phyloP scores from a whole-genome alignment of 805 yeast species.

The Starmerella davenportii region DNA sequence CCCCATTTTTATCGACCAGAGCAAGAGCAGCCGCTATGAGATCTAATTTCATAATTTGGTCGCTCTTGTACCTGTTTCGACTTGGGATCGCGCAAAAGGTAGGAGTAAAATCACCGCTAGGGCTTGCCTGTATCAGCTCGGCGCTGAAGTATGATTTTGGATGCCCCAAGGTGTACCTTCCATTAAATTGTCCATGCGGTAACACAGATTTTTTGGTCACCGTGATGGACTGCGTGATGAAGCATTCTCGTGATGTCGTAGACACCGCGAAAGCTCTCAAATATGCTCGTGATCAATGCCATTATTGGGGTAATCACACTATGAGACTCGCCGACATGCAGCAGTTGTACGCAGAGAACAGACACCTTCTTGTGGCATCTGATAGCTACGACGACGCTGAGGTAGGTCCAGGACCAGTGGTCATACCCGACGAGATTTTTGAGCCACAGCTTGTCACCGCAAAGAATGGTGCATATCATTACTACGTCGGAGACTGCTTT shows the following conservation, averaged over 20 bases:
- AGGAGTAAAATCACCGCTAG: slow-evolving; percentile 20
- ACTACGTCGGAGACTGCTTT: slow-evolving; percentile 18
- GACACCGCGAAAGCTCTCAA: slow-evolving; percentile 17
- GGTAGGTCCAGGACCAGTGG: slow-evolving; percentile 10
- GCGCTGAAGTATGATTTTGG: slow-evolving; percentile 21
- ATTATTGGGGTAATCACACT: slow-evolving; percentile 18
- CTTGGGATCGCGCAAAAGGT: slow-evolving; percentile 17
- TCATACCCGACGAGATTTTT: slow-evolving; percentile 9
- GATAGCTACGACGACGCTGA: slow-evolving; percentile 3
- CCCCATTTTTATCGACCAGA: no score
- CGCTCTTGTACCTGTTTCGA: neutral
- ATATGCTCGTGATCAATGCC: slow-evolving; percentile 19
- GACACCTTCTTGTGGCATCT: slow-evolving; percentile 13
- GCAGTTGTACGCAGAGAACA: slow-evolving; percentile 20
- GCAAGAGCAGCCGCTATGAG: no score
- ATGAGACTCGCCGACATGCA: slow-evolving; percentile 17
- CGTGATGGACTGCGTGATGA: slow-evolving; percentile 18
- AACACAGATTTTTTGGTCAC: slow-evolving; percentile 20
- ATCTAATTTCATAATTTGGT: no score
- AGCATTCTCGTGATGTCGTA: slow-evolving; percentile 13
- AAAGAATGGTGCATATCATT: slow-evolving; percentile 17
- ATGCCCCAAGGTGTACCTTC: slow-evolving; percentile 16
- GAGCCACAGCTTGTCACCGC: slow-evolving; percentile 15
- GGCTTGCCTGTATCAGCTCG: slow-evolving; percentile 21
- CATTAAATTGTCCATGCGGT: slow-evolving; percentile 18